phyloP scores from a whole-genome alignment of 139 green algal genomes.

The Chlorella sp. region DNA sequence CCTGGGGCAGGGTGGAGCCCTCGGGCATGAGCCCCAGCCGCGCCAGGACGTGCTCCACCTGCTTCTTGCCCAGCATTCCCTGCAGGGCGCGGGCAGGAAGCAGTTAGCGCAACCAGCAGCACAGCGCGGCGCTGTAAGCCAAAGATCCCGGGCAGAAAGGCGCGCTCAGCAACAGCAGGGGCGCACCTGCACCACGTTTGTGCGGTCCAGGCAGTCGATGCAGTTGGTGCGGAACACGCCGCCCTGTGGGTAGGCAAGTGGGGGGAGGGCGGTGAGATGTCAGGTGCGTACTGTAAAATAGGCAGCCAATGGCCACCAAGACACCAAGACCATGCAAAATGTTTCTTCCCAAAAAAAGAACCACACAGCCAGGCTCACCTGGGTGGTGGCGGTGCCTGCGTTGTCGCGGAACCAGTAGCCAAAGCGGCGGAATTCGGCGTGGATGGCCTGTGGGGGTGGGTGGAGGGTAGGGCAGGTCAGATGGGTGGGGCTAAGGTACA shows the following conservation, averaged over 20 bases:
- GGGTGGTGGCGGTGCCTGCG: slow-evolving; percentile 11
- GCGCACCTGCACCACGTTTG: slow-evolving; percentile 78
- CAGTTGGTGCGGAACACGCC: slow-evolving; percentile 80
- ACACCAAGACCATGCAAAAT: too few species aligned
- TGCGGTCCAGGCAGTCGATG: slow-evolving; percentile 81
- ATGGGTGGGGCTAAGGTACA: background rate
- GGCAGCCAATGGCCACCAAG: too few species aligned
- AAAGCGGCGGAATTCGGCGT: slow-evolving; percentile 29
- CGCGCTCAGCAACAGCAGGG: slow-evolving; percentile 50
- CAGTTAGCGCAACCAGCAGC: too few species aligned
- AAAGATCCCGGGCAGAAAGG: slow-evolving; percentile 57
- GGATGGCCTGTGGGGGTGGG: slow-evolving; percentile 58
- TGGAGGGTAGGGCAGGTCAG: background rate
- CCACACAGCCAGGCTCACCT: too few species aligned
- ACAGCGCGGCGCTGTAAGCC: background rate
- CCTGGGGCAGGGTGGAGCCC: slow-evolving; percentile 44
- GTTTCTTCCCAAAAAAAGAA: too few species aligned
- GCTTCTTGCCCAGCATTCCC: slow-evolving; percentile 74
- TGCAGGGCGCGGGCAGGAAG: slow-evolving; percentile 50
- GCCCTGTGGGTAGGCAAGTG: slow-evolving; percentile 34
- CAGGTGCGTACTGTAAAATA: too few species aligned
- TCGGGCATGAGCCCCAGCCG: slow-evolving; percentile 64
- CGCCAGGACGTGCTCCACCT: slow-evolving; percentile 66
- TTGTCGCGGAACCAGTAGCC: slow-evolving; percentile 41
- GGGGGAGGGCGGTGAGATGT: too few species aligned